Evolutionary conservation across 306 rosid genomes (phyloP), one percentile per base, ranked within the genome.

Genomic region (Casuarina equisetifolia): DNA sequence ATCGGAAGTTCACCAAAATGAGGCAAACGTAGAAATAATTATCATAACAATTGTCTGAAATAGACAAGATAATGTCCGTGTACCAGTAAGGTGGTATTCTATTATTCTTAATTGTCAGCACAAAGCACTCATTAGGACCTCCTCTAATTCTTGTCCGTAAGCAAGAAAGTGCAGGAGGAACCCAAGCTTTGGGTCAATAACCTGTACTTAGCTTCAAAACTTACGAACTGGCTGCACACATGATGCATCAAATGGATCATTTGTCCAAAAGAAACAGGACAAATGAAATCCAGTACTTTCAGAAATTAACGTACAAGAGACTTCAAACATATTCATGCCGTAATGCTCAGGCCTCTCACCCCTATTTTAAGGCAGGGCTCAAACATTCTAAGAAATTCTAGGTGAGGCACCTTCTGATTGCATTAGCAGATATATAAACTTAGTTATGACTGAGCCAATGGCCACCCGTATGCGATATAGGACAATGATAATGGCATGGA

Each of bases 1-100:
- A 62, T 44, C 40, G 68, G 43, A n/a, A 82, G 42, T 63, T 55
- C 61, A 71, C 61, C 32, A 72, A 53, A 13, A 19, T 2, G 58
- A n/a, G 38, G 71, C 36, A 72, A 38, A 52, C 38, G 16, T n/a
- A 9, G n/a, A 4, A n/a, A 39, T 39, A 12, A 4, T 2, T 36
- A 70, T 46, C 74, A 16, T 58, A 63, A 13, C 46, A 63, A 38
- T 58, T 15, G 0, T 39, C 9, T 38, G 69, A 36, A 5, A 63
- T 35, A 13, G 36, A 13, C 44, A 63, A 63, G 15, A 63, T 2
- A 40, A 63, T 38, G 9, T 63, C 46, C 13, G 44, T 16, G 6
- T 63, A 39, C 69, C 1, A 39, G 46, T 12, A 63, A 63, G 69
- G 38, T 13, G 5, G 46, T 13, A 13, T 63, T 45, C 46, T 63